Conservation (phyloP, 345 rosid species). For the Eucalyptus curtisii region DNA sequence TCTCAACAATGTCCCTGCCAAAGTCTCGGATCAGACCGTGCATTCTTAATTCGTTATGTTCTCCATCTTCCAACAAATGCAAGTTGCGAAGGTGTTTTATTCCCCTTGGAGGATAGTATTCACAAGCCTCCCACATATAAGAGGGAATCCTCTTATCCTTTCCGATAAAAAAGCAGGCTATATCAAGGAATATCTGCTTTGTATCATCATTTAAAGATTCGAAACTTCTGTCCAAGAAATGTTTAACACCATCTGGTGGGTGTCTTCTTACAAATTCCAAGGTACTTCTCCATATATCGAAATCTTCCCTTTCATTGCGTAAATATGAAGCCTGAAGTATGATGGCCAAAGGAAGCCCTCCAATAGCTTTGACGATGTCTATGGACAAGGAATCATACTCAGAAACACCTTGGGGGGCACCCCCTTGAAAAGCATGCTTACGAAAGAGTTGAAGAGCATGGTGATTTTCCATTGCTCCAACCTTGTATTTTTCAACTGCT, state of each 20-base stretch:
- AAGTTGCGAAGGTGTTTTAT: neutral
- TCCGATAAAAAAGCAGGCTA: too few species aligned
- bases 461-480: neutral
- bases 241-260: neutral
- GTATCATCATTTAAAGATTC: neutral
- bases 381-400: neutral
- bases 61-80: neutral
- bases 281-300: neutral
- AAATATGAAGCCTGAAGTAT: neutral
- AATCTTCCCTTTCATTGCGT: too few species aligned
- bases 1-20: neutral
- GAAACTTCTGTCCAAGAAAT: neutral
- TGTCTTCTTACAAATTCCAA: neutral
- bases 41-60: neutral
- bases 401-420: neutral
- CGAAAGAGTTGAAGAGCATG: neutral
- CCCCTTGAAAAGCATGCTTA: neutral
- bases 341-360: neutral
- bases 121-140: neutral
- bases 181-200: neutral
- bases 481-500: neutral
- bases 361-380: neutral
- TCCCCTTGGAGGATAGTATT: neutral
- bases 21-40: neutral
- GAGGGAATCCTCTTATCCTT: neutral